Evolutionary conservation across 202 grass and related monocot genomes (phyloP), one percentile per base, ranked within the genome.

Genomic region (Setaria italica): DNA sequence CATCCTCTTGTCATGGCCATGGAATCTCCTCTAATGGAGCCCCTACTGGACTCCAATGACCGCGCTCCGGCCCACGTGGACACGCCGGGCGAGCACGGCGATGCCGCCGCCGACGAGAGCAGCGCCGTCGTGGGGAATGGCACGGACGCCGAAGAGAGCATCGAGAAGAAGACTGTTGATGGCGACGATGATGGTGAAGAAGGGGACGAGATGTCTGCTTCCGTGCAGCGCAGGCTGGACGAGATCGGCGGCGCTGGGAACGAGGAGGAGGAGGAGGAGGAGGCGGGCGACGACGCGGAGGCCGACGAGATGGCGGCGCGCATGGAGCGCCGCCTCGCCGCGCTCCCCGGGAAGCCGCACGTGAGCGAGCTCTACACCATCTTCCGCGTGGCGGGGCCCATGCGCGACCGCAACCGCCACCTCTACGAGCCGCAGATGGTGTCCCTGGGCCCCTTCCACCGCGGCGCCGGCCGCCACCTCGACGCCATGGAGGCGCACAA

Each of bases 391-490:
- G 82, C 92, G 2, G 88, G 84, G 2, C 60, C 88, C 2, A 82
- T 94, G 85, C 90, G 85, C 48, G 79, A 90, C 37, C 88, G 60
- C 82, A 84, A 92, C 75, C 53, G 82, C 5, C 90, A 94, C 41
- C 90, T 94, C 74, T 94, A 86, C 78, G 92, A 94, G 70, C 90
- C 92, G 9, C 90, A 90, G 73, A 89, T 92, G 79, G 29, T 95
- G n/a, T 95, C 90, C 21, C 54, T 94, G 50, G 92, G 92, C 0
- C 92, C 92, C 17, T 94, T 92, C 82, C 92, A 94, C 87, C 85
- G 70, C 10, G 90, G 79, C 69, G 81, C 45, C 14, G 65, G 32
- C 11, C 34, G 25, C 37, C 80, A 83, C 74, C 87, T 95, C 58
- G 57, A 14, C 19, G 90, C 92, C 68, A 92, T 95, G 88, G 88